Percentiles rank a stretch among this genome's conserved stretches.
Conservation (phyloP, 2,329 filamentous ascomycete genomes). For the Exophiala dermatitidis region DNA sequence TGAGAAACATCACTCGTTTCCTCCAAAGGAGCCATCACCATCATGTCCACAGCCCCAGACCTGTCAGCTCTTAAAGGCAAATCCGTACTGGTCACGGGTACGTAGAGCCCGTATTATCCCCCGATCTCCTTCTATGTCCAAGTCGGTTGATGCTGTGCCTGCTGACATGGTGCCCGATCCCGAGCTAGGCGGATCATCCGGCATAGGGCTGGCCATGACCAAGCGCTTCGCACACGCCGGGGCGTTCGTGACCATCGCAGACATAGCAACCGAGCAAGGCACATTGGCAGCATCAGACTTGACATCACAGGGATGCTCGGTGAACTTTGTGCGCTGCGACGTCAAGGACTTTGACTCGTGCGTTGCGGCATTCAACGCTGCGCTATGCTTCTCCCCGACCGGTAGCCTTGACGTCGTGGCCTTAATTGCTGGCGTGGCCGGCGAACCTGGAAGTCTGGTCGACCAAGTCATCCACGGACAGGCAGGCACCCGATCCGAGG, state of each 20-base stretch:
- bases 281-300: neutral
- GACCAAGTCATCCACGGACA: constrained; percentile 11
- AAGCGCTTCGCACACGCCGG: constrained; percentile 34
- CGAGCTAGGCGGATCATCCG: constrained; percentile 23
- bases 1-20: too few species aligned
- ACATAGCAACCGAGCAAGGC: constrained; percentile 6
- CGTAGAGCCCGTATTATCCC: too few species aligned
- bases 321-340: constrained; percentile 30
- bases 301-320: constrained; percentile 11
- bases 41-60: too few species aligned
- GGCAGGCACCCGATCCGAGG: neutral
- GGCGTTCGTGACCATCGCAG: constrained; percentile 38
- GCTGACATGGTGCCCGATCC: neutral
- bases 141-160: constrained; percentile 17
- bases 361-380: constrained; percentile 29
- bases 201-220: constrained; percentile 37
- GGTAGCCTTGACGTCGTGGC: constrained; percentile 30
- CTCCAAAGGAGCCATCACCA: too few species aligned
- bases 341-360: constrained; percentile 29
- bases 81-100: too few species aligned
- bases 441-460: constrained; percentile 7
- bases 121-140: constrained; percentile 3
- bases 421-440: constrained; percentile 28
- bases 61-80: too few species aligned
- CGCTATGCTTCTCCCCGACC: constrained; percentile 23